phyloP scores from a whole-genome alignment of 176 grass and related monocot species.

The Oryza coarctata region DNA sequence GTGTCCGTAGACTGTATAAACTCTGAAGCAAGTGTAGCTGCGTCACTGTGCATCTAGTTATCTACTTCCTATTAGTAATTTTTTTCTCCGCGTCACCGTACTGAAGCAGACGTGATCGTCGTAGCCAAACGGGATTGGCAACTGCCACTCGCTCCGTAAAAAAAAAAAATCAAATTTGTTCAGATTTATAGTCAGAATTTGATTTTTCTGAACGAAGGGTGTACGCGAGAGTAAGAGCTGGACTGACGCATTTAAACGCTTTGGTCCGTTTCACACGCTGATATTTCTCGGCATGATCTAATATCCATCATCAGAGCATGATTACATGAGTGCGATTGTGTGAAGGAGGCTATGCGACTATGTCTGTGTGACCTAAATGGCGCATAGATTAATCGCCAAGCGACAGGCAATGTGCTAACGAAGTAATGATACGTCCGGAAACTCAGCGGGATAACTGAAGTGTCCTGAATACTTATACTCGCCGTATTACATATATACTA shows the following conservation, averaged over 20 bases:
- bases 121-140: not conserved
- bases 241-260: not conserved
- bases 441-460: not conserved
- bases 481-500: too few species aligned
- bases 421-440: not conserved
- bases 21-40: not conserved
- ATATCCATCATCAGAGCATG: not conserved
- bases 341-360: not conserved
- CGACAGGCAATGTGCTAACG: not conserved
- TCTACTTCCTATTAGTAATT: too few species aligned
- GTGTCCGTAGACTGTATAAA: not conserved
- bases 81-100: not conserved
- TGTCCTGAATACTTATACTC: not conserved
- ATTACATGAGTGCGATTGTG: not conserved
- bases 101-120: not conserved
- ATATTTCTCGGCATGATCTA: not conserved
- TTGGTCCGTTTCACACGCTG: slow-evolving; percentile 34
- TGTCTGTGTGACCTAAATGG: not conserved
- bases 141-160: too few species aligned
- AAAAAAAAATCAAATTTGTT: too few species aligned
- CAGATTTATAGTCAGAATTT: too few species aligned
- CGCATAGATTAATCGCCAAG: not conserved
- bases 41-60: not conserved
- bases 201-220: too few species aligned
- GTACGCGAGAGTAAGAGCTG: not conserved